Base-by-base conservation (phyloP, 805 yeast genomes). In the Wickerhamomyces alni region DNA sequence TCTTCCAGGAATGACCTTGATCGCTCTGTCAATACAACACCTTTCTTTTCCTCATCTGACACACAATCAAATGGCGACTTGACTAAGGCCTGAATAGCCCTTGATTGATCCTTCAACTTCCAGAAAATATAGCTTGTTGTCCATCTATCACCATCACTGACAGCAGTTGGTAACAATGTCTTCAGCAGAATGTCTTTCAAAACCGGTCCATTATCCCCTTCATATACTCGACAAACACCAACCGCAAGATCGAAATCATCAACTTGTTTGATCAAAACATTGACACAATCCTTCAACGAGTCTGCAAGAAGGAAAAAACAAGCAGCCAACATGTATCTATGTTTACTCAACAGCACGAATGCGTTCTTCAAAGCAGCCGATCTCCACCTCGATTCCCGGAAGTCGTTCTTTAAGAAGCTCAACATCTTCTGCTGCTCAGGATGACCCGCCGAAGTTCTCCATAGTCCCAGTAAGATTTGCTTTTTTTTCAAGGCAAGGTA, bases 351-450 rank as follows among this genome's bases (percentile, higher is more conserved):
- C 32, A 91, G 64, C 0, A 87, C 98, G 67, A 77, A 91, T 0
- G 98, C 98, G 62, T 91, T 91, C 54, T 93, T 93, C 51, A 79
- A 61, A 0, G 98, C 97, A 1, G 97, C 96, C 0, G 85, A 70
- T 49, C 69, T 75, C 96, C 97, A 89, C 37, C 96, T 67, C 13
- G 72, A 70, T 39, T 80, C 76, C 5, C 65, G 62, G 58, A 89
- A 91, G 54, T 93, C 93, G 55, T 89, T 82, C 17, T 69, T 66
- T 50, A 91, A 65, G 51, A 91, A 85, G 52, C 72, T 82, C 37
- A 87, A 48, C 80, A 91, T 85, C 55, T 89, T 91, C 28, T 73
- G 77, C 49, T 82, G 87, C 54, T 91, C 99, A 1, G 82, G 74
- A 56, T 88, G 86, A 2, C 84, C 82, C 15, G 70, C 62, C 2